Evolutionary conservation across 2,329 filamentous ascomycete genomes (phyloP).

Genomic region (Aspergillus tamarii): DNA sequence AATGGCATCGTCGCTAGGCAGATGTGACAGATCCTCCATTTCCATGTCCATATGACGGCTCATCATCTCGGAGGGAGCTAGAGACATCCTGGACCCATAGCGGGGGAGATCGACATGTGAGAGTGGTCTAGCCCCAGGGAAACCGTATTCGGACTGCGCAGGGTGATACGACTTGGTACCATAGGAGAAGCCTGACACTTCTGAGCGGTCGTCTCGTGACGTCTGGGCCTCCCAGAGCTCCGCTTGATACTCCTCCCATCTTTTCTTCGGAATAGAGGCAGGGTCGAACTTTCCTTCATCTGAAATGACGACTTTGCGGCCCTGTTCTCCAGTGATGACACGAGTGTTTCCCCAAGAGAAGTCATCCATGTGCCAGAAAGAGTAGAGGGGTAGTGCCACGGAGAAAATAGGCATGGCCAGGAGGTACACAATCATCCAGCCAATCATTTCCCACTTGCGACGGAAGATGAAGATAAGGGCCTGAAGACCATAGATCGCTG

Average conservation of each 20-base stretch:
- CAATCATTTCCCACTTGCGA: constrained; percentile 99
- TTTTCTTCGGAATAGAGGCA: constrained; percentile 89
- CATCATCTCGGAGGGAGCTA: constrained; percentile 73
- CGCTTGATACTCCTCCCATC: constrained; percentile 98
- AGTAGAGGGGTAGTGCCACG: constrained; percentile 85
- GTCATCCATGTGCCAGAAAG: constrained; percentile 99
- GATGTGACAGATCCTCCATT: constrained; percentile 71
- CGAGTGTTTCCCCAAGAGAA: constrained; percentile 99
- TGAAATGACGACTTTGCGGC: constrained; percentile 87
- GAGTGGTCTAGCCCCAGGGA: constrained; percentile 63
- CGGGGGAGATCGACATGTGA: constrained; percentile 62
- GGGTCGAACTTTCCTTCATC: constrained; percentile 99
- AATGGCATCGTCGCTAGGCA: constrained; percentile 87
- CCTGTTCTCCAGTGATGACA: constrained; percentile 91
- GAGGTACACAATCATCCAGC: constrained; percentile 98
- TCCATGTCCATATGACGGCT: constrained; percentile 70
- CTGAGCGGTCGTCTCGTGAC: constrained; percentile 79
- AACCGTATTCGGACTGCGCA: constrained; percentile 71
- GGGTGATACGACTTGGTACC: constrained; percentile 77
- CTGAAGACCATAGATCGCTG: constrained; percentile 95
- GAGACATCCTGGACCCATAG: constrained; percentile 72
- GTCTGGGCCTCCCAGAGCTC: constrained; percentile 97
- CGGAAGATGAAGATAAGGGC: constrained; percentile 95
- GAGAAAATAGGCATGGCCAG: constrained; percentile 89
- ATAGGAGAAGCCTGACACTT: constrained; percentile 92